Evolutionary conservation across 768 basidiomycete genomes (phyloP).

Genomic region (Leccinum incarnatum): DNA sequence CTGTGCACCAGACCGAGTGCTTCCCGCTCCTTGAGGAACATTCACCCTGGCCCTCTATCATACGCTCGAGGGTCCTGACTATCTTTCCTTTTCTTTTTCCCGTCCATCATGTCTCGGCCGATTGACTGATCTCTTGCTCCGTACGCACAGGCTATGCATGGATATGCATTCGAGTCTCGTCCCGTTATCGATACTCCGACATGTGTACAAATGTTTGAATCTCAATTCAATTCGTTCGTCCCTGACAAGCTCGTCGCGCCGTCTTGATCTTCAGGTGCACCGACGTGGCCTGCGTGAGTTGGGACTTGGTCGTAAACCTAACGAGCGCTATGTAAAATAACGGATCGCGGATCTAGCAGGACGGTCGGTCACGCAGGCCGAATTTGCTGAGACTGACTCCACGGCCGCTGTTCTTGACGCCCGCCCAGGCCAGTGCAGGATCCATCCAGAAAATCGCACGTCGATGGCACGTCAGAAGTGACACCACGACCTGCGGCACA

Average conservation of each 20-base stretch:
- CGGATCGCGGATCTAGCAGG: not conserved
- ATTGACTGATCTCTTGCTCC: conserved; percentile 1
- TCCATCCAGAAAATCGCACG: no score
- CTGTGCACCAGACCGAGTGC: conserved; percentile 38
- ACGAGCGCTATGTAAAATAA: not conserved
- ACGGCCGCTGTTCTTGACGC: no score
- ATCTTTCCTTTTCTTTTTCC: not conserved
- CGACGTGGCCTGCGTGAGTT: conserved; percentile 75
- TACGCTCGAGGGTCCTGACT: conserved; percentile 35
- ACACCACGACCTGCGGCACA: no score
- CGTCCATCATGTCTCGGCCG: not conserved
- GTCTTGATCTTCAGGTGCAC: conserved; percentile 72
- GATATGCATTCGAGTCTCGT: not conserved
- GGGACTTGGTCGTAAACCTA: conserved; percentile 59
- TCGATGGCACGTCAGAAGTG: no score
- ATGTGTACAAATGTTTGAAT: not conserved
- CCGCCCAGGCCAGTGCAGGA: no score
- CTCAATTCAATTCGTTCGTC: not conserved
- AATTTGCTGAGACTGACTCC: conserved; percentile 90
- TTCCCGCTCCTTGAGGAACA: conserved; percentile 31
- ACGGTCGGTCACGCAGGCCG: conserved; percentile 45
- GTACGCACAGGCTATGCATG: not conserved
- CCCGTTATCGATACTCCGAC: not conserved
- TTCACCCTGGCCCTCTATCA: conserved; percentile 30
- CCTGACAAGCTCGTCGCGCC: not conserved